Evolutionary conservation across 306 rosid species (phyloP).

Genomic region (Erythrophleum fordii): DNA sequence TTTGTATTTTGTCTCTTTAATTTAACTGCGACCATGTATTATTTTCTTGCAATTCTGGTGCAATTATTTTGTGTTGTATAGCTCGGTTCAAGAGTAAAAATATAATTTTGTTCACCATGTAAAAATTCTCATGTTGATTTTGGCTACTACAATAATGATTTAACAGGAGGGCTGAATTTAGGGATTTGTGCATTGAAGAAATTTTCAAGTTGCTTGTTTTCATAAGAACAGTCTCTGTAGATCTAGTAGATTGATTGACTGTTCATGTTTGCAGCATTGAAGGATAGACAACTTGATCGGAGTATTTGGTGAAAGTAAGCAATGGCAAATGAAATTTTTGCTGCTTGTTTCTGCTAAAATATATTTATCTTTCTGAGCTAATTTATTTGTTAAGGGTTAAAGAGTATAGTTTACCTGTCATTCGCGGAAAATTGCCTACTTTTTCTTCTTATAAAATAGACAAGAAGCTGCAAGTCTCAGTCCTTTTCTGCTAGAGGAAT

Average conservation of each 20-base stretch:
- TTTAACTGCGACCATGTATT: neutral
- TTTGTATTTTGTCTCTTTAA: neutral
- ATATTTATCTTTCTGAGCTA: neutral
- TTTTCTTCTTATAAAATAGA: slow-evolving; percentile 17
- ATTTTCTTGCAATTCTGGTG: neutral
- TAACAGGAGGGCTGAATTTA: neutral
- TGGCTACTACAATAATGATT: too few species aligned
- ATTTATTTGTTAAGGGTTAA: slow-evolving; percentile 1
- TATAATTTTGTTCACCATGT: neutral
- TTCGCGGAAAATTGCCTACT: neutral
- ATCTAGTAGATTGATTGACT: neutral
- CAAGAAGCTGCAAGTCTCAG: neutral
- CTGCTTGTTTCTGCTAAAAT: neutral
- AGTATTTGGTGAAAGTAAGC: neutral
- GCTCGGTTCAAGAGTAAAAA: neutral
- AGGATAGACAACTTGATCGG: neutral
- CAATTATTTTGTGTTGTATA: neutral
- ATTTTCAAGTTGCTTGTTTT: neutral
- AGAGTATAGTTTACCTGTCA: neutral
- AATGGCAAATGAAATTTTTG: too few species aligned
- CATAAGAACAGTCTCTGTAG: neutral
- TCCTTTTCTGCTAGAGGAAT: neutral
- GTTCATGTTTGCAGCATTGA: neutral
- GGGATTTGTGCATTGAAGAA: neutral
- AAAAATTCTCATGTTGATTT: neutral